These are phyloP conservation scores for Cylindrodendrum hubeiense DNA, from an alignment of 2,329 filamentous ascomycete genomes.

Conservation along the genomic window DNA sequence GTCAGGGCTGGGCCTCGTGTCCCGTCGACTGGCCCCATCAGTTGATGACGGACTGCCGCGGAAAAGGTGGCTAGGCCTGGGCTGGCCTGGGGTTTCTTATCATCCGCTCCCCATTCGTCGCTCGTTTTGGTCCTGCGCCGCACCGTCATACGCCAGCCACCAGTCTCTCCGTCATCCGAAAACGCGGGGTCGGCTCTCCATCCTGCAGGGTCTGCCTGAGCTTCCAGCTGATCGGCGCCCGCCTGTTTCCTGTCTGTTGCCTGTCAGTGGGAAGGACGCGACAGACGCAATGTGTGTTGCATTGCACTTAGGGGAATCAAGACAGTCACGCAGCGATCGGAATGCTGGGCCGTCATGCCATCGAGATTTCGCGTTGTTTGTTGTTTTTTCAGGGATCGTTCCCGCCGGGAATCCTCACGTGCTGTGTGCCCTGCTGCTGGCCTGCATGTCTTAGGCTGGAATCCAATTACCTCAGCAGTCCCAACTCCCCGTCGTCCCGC, in stretches of 20 bases:
- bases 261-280: constrained; percentile 12
- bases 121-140: constrained; percentile 33
- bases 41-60: constrained; percentile 7
- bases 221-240: constrained; percentile 11
- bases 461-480: background rate
- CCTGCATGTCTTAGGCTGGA: constrained; percentile 10
- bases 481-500: background rate
- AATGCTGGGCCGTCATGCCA: background rate
- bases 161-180: constrained; percentile 27
- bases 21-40: background rate
- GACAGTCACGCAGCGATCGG: background rate
- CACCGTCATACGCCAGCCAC: constrained; percentile 36
- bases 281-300: background rate
- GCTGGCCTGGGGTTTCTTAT: constrained; percentile 37
- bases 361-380: constrained; percentile 1
- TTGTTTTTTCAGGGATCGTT: constrained; percentile 2
- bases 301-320: constrained; percentile 3
- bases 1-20: background rate
- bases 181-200: constrained; percentile 45
- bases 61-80: constrained; percentile 8
- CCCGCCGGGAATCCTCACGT: constrained; percentile 8
- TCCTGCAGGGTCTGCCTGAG: constrained; percentile 37
- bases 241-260: constrained; percentile 1
- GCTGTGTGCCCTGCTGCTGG: background rate
- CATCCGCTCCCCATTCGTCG: constrained; percentile 38